A percentile compares a stretch with the other conserved stretches of the same genome.
Conservation (phyloP, 2,329 filamentous ascomycete genomes). For the Didymella pinodella region DNA sequence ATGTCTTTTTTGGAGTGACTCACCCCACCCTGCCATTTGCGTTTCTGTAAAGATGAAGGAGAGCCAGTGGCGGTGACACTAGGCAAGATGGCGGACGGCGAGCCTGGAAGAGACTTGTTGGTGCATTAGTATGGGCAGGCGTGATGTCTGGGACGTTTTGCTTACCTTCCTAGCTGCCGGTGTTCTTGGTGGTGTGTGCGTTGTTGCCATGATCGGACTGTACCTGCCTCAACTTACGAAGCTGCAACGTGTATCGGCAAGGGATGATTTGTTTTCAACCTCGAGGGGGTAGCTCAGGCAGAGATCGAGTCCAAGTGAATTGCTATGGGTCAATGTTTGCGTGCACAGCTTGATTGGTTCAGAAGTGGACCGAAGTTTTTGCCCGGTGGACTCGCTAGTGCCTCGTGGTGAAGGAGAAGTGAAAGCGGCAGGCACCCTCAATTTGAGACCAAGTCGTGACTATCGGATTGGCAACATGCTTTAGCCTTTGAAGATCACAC, state of each 20-base stretch:
- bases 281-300: background rate
- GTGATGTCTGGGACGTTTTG: too few relatives aligned
- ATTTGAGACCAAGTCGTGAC: background rate
- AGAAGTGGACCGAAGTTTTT: background rate
- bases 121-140: background rate
- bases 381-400: background rate
- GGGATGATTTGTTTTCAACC: background rate
- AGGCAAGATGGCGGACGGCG: background rate
- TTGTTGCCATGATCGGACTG: conserved; percentile 6
- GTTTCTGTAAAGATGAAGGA: conserved; percentile 15
- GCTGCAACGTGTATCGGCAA: background rate
- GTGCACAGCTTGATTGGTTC: background rate
- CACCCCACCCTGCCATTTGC: conserved; percentile 21
- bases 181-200: conserved; percentile 5
- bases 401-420: conserved; percentile 2
- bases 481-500: background rate
- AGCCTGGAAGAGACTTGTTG: conserved; percentile 5
- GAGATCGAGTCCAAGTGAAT: background rate
- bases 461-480: background rate
- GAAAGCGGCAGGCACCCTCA: background rate
- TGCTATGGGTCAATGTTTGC: background rate
- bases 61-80: background rate
- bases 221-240: background rate
- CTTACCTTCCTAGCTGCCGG: conserved; percentile 23
- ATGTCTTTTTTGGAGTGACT: background rate